Percentiles rank a stretch among this genome's conserved stretches.
Evolutionary conservation across 768 basidiomycete genomes (phyloP).

Genomic region (Boletales sp.): DNA sequence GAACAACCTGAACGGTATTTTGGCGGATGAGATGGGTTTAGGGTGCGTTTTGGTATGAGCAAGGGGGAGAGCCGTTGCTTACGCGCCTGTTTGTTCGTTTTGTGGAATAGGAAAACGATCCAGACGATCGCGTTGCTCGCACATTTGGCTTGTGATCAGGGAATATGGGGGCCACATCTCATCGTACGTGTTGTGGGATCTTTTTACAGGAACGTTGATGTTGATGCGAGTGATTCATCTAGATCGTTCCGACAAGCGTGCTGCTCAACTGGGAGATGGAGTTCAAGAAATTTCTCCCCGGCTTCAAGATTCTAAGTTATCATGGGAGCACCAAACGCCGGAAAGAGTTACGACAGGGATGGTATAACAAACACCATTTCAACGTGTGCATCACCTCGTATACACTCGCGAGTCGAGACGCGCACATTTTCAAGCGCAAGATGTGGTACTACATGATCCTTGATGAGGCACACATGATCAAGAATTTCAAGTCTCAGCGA

Average conservation of each 20-base stretch:
- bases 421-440: constrained; percentile 89
- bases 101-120: constrained; percentile 74
- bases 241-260: constrained; percentile 91
- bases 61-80: background rate
- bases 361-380: constrained; percentile 86
- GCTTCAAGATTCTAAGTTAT: constrained; percentile 83
- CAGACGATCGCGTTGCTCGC: constrained; percentile 95
- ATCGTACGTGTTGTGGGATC: constrained; percentile 47
- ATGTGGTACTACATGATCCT: constrained; percentile 95
- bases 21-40: constrained; percentile 93
- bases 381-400: constrained; percentile 96
- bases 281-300: constrained; percentile 92
- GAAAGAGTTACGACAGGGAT: constrained; percentile 85
- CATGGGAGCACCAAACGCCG: constrained; percentile 87
- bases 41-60: constrained; percentile 52
- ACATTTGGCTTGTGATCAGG: constrained; percentile 85
- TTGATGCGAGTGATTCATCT: background rate
- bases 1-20: constrained; percentile 77
- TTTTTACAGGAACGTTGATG: background rate
- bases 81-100: background rate
- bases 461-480: constrained; percentile 97
- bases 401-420: constrained; percentile 86
- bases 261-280: constrained; percentile 97
- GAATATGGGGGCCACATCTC: constrained; percentile 91
- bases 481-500: constrained; percentile 91